Base-by-base conservation (phyloP, 345 rosid genomes). In the Moringa oleifera region DNA sequence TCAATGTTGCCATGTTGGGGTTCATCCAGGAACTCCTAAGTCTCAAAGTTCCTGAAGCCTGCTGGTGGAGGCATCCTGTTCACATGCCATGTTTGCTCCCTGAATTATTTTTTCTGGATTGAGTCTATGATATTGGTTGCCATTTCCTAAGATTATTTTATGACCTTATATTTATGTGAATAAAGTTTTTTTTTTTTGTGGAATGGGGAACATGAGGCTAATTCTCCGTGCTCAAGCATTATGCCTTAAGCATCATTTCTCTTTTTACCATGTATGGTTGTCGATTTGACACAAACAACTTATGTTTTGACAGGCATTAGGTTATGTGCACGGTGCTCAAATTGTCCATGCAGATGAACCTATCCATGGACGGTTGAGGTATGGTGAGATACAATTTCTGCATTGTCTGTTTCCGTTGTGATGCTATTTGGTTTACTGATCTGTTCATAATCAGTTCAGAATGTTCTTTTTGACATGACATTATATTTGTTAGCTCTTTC, bases 361-460 rank as follows among this genome's bases (percentile, higher is more conserved):
- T 53, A 86, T 94, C 62, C 99, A 94, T 73, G 99, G 97, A 65
- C 92, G 96, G 15, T 71, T 90, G 78, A 94, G 99, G 99, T 94
- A 82, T 61, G 59, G 53, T 60, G 55, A 25, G 58, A 61, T 67
- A 53, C 62, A 23, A 18, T 56, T 71, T 45, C 10, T 66, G 59
- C 37, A 37, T 61, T 25, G 24, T 59, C 2, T 51, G 36, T 0
- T 41, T 50, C 25, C 22, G 51, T 53, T 21, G 47, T 50, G 47
- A 37, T 47, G 52, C 50, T 66, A 36, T 57, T 51, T 45, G 20
- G 23, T 51, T 0, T 21, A 49, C 25, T 17, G 21, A 47, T 52
- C 46, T 53, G 18, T 50, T 6, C 33, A 20, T 31, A 19, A 20
- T 28, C 13, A 6, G 18, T 7, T 5, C 47, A 23, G 25, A 36